Evolutionary conservation across 371 early-diverging fungal species (phyloP).

Genomic region (Rhizopus sp.): DNA sequence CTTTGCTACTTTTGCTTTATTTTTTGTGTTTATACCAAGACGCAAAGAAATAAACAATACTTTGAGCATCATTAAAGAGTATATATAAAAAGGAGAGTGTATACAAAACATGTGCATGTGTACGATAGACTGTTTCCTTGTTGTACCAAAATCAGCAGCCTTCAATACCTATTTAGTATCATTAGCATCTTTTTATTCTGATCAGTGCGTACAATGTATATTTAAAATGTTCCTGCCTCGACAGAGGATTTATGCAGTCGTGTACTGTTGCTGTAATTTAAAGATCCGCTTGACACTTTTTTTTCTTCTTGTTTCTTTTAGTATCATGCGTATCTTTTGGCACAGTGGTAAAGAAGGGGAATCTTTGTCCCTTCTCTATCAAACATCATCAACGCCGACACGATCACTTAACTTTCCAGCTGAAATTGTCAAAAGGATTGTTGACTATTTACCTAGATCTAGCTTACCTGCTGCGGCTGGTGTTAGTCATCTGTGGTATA

Average conservation of each 20-base stretch:
- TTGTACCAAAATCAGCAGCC: no score
- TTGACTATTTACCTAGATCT: slow-evolving; percentile 29
- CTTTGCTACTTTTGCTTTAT: neutral
- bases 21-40: no score
- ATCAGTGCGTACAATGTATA: no score
- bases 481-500: slow-evolving; percentile 31
- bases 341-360: slow-evolving; percentile 13
- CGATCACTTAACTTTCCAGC: slow-evolving; percentile 23
- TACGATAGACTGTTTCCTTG: no score
- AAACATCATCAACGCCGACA: slow-evolving; percentile 2
- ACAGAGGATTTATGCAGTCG: neutral
- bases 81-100: no score
- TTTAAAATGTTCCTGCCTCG: no score
- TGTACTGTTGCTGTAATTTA: neutral
- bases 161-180: no score
- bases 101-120: no score
- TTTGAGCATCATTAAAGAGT: no score
- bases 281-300: neutral
- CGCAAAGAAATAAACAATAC: neutral
- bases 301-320: neutral
- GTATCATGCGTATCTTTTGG: slow-evolving; percentile 25
- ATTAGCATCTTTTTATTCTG: no score
- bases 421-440: slow-evolving; percentile 31
- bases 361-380: slow-evolving; percentile 13
- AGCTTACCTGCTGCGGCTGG: slow-evolving; percentile 19